phyloP scores from a whole-genome alignment of 371 early-diverging fungal species.

The Rhizopus stolonifer region DNA sequence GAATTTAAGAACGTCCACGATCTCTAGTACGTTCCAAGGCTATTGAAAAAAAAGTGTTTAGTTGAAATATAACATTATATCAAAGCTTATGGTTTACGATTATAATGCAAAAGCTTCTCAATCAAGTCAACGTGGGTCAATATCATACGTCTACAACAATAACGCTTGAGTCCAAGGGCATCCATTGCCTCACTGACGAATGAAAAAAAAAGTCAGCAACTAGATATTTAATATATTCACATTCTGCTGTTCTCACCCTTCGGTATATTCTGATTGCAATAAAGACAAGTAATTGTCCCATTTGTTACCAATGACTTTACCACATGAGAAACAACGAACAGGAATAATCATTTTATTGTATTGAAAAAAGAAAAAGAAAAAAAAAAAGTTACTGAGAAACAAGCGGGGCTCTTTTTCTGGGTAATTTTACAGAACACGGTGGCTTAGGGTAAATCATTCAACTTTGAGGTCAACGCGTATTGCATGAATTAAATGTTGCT shows the following conservation, averaged over 20 bases:
- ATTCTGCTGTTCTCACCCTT: conserved; percentile 61
- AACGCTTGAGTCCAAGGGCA: conserved; percentile 92
- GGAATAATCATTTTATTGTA: conserved; percentile 88
- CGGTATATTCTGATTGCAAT: conserved; percentile 73
- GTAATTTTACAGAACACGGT: neutral
- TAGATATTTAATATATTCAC: no score
- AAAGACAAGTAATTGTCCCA: conserved; percentile 94
- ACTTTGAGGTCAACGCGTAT: no score
- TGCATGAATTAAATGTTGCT: no score
- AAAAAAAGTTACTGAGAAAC: conserved; percentile 1
- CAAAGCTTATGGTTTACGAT: conserved; percentile 57
- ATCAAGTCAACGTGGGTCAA: conserved; percentile 99
- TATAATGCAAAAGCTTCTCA: conserved; percentile 97
- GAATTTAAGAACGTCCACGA: conserved; percentile 26
- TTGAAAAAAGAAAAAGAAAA: conserved; percentile 4
- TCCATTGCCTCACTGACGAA: conserved; percentile 93
- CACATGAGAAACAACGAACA: conserved; percentile 96
- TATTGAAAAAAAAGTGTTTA: neutral
- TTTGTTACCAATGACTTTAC: conserved; percentile 98
- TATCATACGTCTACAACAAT: conserved; percentile 99
- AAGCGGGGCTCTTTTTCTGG: neutral
- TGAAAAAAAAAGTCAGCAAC: no score
- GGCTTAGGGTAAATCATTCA: no score
- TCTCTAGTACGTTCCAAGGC: conserved; percentile 33
- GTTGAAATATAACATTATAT: neutral